phyloP scores from a whole-genome alignment of 73 alveolate genomes.

The Paramecium pentaurelia region DNA sequence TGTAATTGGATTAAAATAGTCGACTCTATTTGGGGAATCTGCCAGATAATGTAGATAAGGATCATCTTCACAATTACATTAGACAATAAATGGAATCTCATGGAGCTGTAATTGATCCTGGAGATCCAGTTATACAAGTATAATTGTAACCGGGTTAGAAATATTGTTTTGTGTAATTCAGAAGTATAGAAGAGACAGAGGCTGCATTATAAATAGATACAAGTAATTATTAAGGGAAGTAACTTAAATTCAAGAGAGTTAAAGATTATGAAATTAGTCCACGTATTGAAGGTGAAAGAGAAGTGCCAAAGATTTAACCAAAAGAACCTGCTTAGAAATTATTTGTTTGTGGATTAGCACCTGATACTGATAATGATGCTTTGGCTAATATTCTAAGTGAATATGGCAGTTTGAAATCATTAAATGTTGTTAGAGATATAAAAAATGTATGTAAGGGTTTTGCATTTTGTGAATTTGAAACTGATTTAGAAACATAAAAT shows the following conservation, averaged over 20 bases:
- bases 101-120: not conserved
- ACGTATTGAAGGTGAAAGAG: conserved; percentile 24
- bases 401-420: conserved; percentile 3
- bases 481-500: conserved; percentile 19
- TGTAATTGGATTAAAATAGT: not conserved
- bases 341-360: conserved; percentile 12
- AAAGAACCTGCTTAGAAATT: not conserved
- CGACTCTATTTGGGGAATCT: conserved; percentile 38
- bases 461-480: conserved; percentile 44
- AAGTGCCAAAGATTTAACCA: not conserved
- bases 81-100: not conserved
- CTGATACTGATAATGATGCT: conserved; percentile 19
- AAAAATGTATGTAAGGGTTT: not conserved
- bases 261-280: conserved; percentile 5
- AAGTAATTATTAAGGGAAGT: not conserved
- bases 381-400: not conserved
- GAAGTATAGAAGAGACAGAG: conserved; percentile 37
- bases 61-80: not conserved
- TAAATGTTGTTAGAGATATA: not conserved
- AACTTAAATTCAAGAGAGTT: conserved; percentile 10
- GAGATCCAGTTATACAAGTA: conserved; percentile 22
- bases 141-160: not conserved
- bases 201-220: not conserved
- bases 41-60: conserved; percentile 29
- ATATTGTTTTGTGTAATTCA: conserved; percentile 27